Percentiles rank a stretch among this genome's conserved stretches.
phyloP scores from a whole-genome alignment of 495 filamentous ascomycete genomes.

The Penicillium flavigenum region DNA sequence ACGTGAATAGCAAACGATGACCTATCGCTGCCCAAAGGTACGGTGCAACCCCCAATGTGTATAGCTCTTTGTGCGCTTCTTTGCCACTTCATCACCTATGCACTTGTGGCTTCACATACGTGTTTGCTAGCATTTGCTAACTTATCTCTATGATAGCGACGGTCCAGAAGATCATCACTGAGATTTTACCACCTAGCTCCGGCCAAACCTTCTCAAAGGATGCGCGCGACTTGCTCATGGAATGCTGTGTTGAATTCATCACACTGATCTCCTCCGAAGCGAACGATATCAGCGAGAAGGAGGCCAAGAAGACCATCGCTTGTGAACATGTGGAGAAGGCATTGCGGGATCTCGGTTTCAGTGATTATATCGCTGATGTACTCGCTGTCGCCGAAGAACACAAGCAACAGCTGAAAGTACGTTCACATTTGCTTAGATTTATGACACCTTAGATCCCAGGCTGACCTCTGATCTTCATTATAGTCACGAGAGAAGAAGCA shows the following conservation, averaged over 20 bases:
- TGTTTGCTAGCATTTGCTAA: conserved; percentile 16
- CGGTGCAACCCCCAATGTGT: conserved; percentile 12
- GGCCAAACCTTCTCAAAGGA: conserved; percentile 85
- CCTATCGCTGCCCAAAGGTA: conserved; percentile 91
- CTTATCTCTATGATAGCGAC: conserved; percentile 60
- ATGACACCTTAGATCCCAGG: conserved; percentile 8
- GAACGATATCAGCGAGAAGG: conserved; percentile 97
- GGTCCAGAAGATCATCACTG: conserved; percentile 94
- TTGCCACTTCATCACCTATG: not conserved
- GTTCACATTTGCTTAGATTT: conserved; percentile 13
- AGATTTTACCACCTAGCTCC: conserved; percentile 75
- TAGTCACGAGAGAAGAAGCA: conserved; percentile 95
- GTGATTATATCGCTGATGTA: conserved; percentile 84
- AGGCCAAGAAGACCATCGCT: conserved; percentile 97
- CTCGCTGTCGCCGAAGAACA: conserved; percentile 86
- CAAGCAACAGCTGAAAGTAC: conserved; percentile 87
- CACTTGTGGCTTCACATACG: conserved; percentile 8
- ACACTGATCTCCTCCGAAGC: conserved; percentile 95
- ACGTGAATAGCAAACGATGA: conserved; percentile 72
- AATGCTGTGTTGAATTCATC: conserved; percentile 99
- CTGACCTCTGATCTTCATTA: conserved; percentile 4
- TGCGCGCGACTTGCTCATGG: conserved; percentile 90
- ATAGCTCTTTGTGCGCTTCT: not conserved
- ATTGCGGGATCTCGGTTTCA: conserved; percentile 83
- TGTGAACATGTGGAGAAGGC: conserved; percentile 96